Evolutionary conservation across 164 flowering plant species (phyloP), one percentile per base, ranked within the genome.

Genomic region (Houttuynia cordata): DNA sequence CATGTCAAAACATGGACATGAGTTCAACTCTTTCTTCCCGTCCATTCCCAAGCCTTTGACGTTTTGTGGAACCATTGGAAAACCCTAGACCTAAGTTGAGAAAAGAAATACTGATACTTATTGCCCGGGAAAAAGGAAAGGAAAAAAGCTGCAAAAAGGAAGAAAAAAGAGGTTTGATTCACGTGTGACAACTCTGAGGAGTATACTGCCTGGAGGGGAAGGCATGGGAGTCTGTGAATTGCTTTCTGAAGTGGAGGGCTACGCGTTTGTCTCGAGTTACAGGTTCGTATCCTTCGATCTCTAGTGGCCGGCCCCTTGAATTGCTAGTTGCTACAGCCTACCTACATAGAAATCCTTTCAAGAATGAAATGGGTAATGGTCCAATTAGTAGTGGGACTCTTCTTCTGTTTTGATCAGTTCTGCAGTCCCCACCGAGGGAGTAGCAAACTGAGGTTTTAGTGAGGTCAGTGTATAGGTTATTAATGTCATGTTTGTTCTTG

Each of bases 241-340:
- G 75, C 60, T 76, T 18, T 56, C 63, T 42, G 77, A 76, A 65
- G 61, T 74, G 12, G 74, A 72, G 61, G 71, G 75, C 60, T 76
- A 76, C 47, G 57, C 71, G 41, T 53, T 8, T 74, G 75, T 60
- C 75, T 76, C 39, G 64, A 74, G 66, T 24, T 71, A 24, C 80
- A 76, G 64, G 77, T 74, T 51, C 56, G 62, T 53, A 40, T 69
- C 45, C 77, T 76, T 57, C 57, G 59, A 25, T 62, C 57, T 24
- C 65, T 76, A 4, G 72, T 71, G 19, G 63, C 59, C 49, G 49
- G 49, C 4, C 49, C 49, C 49, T 45, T 45, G 49, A 45, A 17
- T 12, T 45, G 9, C 49, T 30, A 30, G n/a, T n/a, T n/a, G n/a
- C n/a, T n/a, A n/a, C n/a, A n/a, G n/a, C n/a, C 37, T 2, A 30